Evolutionary conservation across 352 stramenopile genomes (phyloP), one percentile per base, ranked within the genome.

Genomic region (Phytophthora melonis): DNA sequence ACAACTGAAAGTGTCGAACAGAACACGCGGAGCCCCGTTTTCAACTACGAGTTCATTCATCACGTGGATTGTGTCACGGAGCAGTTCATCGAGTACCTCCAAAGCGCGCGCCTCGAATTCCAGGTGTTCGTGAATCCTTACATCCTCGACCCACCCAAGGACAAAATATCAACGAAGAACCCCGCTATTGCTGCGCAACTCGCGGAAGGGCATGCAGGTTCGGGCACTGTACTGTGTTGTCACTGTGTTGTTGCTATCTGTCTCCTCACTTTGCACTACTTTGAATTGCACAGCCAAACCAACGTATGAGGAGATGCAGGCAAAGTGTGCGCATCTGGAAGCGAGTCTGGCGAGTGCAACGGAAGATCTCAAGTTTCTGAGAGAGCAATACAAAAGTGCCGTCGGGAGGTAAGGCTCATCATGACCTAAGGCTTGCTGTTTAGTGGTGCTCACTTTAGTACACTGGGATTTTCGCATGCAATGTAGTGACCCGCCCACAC

Each of bases 1-100:
- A 97, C 89, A 53, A 98, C 94, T 10, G 94, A 98, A 60, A 95
- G 86, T 59, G 91, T 97, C 18, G 90, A 98, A 74, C 90, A 96
- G 53, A 90, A 94, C 57, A 96, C 91, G 25, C 80, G 89, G 18
- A 98, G 90, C 39, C 86, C 94, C 1, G 85, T 91, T 34, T 97
- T 98, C 64, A 95, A 97, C 68, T 98, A 98, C 78, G 80, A 92
- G 56, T 90, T 82, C 34, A 77, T 97, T 16, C 94, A 98, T 70
- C 88, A 97, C 58, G 82, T 98, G 4, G 76, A 89, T 52, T 90
- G 81, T 34, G 93, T 98, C 23, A 97, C 91, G 25, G 83, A 93
- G 60, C 87, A 92, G 52, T 98, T 98, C 53, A 81, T 98, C 27
- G 80, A 91, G 60, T 97, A 95, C 60, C 76, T 97, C 11, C 86